Evolutionary conservation across 345 rosid genomes (phyloP).

Genomic region (Populus pruinosa): DNA sequence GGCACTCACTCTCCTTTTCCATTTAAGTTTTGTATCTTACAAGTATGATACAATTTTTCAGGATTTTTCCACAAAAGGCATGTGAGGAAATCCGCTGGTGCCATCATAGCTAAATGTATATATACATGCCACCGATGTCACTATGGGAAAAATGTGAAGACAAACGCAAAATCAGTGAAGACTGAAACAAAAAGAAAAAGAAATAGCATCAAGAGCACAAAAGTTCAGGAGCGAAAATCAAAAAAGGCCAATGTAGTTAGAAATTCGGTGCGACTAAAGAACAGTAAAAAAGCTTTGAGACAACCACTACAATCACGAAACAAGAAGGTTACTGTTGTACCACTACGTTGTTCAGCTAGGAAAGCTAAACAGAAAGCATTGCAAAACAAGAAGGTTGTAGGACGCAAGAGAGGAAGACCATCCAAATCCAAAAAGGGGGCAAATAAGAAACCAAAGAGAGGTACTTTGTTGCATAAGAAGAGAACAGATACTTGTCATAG

Average conservation of each 20-base stretch:
- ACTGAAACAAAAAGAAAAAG: slow-evolving; percentile 32
- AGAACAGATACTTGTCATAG: slow-evolving; percentile 51
- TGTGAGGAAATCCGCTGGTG: slow-evolving; percentile 53
- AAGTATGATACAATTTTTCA: slow-evolving; percentile 37
- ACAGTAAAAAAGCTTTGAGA: slow-evolving; percentile 20
- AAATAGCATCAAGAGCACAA: slow-evolving; percentile 33
- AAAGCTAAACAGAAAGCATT: slow-evolving; percentile 40
- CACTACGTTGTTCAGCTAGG: slow-evolving; percentile 86
- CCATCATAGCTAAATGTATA: slow-evolving; percentile 31
- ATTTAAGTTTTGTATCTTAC: background rate
- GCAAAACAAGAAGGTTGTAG: slow-evolving; percentile 40
- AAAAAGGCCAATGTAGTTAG: slow-evolving; percentile 33
- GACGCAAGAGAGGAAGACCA: slow-evolving; percentile 46
- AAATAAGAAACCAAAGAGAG: slow-evolving; percentile 36
- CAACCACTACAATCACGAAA: slow-evolving; percentile 27
- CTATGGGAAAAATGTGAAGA: slow-evolving; percentile 38
- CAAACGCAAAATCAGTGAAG: slow-evolving; percentile 28
- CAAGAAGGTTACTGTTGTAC: slow-evolving; percentile 51
- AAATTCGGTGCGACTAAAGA: slow-evolving; percentile 27
- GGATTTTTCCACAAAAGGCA: slow-evolving; percentile 83
- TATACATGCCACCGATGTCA: slow-evolving; percentile 67
- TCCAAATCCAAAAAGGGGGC: slow-evolving; percentile 41
- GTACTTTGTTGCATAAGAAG: slow-evolving; percentile 44
- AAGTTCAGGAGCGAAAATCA: slow-evolving; percentile 36
- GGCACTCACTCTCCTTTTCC: slow-evolving; percentile 5